Evolutionary conservation across 768 basidiomycete genomes (phyloP).

Genomic region (Cytidiella melzeri): DNA sequence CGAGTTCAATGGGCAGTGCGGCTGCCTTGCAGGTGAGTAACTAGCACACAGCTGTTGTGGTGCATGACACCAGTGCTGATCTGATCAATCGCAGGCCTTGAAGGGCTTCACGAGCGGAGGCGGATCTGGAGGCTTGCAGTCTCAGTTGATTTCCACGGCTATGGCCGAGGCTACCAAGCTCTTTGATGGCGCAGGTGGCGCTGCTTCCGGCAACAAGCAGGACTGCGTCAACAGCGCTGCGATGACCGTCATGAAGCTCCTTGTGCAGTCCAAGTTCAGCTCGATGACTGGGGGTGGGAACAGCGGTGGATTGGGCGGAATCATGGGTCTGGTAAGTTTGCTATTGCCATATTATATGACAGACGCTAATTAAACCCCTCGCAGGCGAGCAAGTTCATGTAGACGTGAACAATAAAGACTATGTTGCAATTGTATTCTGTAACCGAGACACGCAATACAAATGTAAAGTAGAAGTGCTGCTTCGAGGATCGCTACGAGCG

Average conservation of each 20-base stretch:
- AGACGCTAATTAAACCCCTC: conserved; percentile 1
- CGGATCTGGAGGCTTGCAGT: conserved; percentile 38
- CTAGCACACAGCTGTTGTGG: background rate
- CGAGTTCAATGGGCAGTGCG: conserved; percentile 64
- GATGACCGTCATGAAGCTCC: conserved; percentile 78
- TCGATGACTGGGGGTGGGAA: conserved; percentile 45
- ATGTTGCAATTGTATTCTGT: background rate
- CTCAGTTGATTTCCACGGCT: conserved; percentile 75
- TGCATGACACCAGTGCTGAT: background rate
- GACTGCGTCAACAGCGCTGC: conserved; percentile 82
- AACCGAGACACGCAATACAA: too few relatives aligned
- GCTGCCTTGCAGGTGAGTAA: conserved; percentile 63
- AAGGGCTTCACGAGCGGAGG: conserved; percentile 62
- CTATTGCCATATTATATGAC: background rate
- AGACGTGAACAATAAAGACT: conserved; percentile 1
- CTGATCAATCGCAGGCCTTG: conserved; percentile 37
- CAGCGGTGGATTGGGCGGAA: conserved; percentile 56
- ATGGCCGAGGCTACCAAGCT: conserved; percentile 78
- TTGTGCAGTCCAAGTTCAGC: conserved; percentile 63
- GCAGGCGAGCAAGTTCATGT: conserved; percentile 29
- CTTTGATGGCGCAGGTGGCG: conserved; percentile 64
- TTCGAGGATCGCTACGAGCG: too few relatives aligned
- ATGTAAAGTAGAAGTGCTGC: too few relatives aligned
- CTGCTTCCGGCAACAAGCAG: conserved; percentile 66
- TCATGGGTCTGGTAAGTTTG: conserved; percentile 55